Evolutionary conservation across 345 rosid genomes (phyloP).

Genomic region (Abelmoschus esculentus): DNA sequence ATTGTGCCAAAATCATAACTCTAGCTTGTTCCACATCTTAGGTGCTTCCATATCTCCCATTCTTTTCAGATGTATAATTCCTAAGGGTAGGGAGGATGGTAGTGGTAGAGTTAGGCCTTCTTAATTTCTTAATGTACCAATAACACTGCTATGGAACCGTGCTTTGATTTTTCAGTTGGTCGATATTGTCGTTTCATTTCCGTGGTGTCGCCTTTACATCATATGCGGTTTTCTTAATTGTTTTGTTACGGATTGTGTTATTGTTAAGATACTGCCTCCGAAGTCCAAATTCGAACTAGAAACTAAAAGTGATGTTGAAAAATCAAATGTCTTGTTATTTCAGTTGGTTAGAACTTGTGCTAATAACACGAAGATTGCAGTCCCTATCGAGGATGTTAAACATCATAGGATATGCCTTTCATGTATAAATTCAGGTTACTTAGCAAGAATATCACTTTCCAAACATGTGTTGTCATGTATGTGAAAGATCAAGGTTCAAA

Average conservation of each 20-base stretch:
- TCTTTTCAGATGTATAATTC: background rate
- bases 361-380: too few relatives aligned
- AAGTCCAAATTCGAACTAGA: too few relatives aligned
- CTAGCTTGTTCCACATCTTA: background rate
- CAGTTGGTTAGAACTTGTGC: background rate
- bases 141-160: background rate
- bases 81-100: slow-evolving; percentile 4
- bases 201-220: background rate
- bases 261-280: background rate
- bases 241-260: background rate
- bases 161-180: background rate
- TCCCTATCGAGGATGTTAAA: too few relatives aligned
- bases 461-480: too few relatives aligned
- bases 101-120: slow-evolving; percentile 1
- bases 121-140: background rate
- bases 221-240: background rate
- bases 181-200: background rate
- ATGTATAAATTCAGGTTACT: too few relatives aligned
- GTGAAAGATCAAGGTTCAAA: too few relatives aligned
- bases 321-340: background rate
- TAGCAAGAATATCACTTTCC: too few relatives aligned
- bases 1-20: slow-evolving; percentile 12
- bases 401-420: too few relatives aligned
- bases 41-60: background rate
- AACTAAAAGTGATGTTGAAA: too few relatives aligned